Conservation (phyloP, 1,139 yeast species). For the Yamadazyma triangularis region DNA sequence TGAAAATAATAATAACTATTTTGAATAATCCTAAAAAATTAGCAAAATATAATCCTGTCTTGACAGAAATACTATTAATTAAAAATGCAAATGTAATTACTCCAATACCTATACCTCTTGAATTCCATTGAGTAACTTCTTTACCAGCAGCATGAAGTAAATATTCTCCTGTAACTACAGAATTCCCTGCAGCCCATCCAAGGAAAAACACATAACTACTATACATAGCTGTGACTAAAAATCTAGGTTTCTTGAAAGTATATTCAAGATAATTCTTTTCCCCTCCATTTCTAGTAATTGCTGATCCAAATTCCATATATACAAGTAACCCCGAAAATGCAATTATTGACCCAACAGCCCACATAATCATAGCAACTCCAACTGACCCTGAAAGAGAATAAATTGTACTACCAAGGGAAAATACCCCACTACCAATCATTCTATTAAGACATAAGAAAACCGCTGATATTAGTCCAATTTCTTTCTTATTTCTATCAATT, state of each 20-base stretch:
- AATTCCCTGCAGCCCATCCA: slow-evolving; percentile 85
- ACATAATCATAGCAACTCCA: slow-evolving; percentile 65
- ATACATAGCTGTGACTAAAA: slow-evolving; percentile 69
- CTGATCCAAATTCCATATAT: slow-evolving; percentile 81
- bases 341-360: slow-evolving; percentile 75
- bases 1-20: slow-evolving; percentile 60
- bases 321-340: slow-evolving; percentile 73
- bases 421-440: slow-evolving; percentile 87
- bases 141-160: slow-evolving; percentile 65
- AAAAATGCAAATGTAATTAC: slow-evolving; percentile 70
- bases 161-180: slow-evolving; percentile 47
- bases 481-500: slow-evolving; percentile 49
- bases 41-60: slow-evolving; percentile 63
- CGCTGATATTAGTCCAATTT: slow-evolving; percentile 65
- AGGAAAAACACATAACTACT: slow-evolving; percentile 71
- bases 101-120: slow-evolving; percentile 70
- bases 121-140: slow-evolving; percentile 68
- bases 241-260: slow-evolving; percentile 64
- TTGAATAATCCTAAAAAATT: slow-evolving; percentile 71
- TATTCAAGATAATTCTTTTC: slow-evolving; percentile 80
- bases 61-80: slow-evolving; percentile 58
- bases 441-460: slow-evolving; percentile 69
- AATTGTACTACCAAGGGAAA: slow-evolving; percentile 80
- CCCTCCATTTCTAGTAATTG: slow-evolving; percentile 84
- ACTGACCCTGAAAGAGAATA: slow-evolving; percentile 67